Evolutionary conservation across 306 rosid genomes (phyloP).

Genomic region (Sicyos baderoa): DNA sequence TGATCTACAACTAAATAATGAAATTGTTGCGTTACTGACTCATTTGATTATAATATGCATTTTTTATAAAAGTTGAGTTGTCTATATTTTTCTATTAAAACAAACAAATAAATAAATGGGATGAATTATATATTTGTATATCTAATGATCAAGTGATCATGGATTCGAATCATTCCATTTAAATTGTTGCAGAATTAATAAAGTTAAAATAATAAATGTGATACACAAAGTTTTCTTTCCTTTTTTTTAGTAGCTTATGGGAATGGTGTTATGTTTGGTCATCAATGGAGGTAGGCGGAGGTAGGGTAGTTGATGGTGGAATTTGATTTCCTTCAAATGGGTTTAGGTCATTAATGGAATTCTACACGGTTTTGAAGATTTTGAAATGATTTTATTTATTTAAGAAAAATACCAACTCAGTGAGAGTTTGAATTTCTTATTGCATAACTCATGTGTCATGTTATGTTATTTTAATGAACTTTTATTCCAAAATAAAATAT

Average conservation of each 20-base stretch:
- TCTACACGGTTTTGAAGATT: not conserved
- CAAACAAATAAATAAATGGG: no score
- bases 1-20: no score
- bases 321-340: no score
- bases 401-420: not conserved
- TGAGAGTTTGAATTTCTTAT: not conserved
- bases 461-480: not conserved
- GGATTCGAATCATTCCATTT: no score
- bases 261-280: not conserved
- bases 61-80: not conserved
- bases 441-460: rapidly evolving
- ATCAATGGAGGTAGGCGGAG: not conserved
- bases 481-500: not conserved
- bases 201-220: no score
- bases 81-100: not conserved
- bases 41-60: not conserved
- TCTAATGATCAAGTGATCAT: no score
- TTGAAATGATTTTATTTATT: not conserved
- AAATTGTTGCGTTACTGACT: no score
- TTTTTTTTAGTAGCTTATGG: not conserved
- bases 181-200: no score
- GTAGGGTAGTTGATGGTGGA: not conserved
- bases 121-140: no score
- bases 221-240: no score
- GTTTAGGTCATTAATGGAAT: not conserved